Evolutionary conservation across 1,284 basidiomycete genomes (phyloP).

Genomic region (Rhodofomes roseus): DNA sequence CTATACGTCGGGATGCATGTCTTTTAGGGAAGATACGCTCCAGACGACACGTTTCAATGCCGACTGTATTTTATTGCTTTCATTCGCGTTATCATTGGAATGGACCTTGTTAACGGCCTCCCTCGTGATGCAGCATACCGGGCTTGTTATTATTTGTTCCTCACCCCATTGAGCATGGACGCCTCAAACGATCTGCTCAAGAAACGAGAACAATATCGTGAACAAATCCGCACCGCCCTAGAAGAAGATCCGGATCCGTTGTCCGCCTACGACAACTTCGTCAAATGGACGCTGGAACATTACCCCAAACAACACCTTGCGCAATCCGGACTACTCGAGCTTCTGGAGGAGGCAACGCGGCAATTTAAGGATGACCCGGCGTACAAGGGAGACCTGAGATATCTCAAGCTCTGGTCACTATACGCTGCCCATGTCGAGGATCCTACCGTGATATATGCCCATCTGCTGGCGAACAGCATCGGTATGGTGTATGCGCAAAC

Average conservation of each 20-base stretch:
- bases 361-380: constrained; percentile 76
- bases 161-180: no score
- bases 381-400: constrained; percentile 85
- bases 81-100: no score
- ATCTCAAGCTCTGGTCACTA: constrained; percentile 86
- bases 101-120: no score
- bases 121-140: no score
- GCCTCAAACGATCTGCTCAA: constrained; percentile 24
- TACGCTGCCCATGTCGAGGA: constrained; percentile 80
- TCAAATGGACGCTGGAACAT: constrained; percentile 65
- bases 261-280: constrained; percentile 60
- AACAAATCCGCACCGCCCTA: constrained; percentile 34
- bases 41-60: no score
- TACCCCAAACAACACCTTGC: constrained; percentile 41
- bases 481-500: constrained; percentile 78
- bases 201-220: constrained; percentile 32
- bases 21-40: no score
- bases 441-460: constrained; percentile 73
- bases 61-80: no score
- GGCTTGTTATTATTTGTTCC: no score
- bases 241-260: constrained; percentile 69
- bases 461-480: constrained; percentile 83
- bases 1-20: no score
- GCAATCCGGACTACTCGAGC: constrained; percentile 60
- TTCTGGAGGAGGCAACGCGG: constrained; percentile 74